Conservation (phyloP, 1,284 basidiomycete genomes). For the Ganoderma leucocontextum region DNA sequence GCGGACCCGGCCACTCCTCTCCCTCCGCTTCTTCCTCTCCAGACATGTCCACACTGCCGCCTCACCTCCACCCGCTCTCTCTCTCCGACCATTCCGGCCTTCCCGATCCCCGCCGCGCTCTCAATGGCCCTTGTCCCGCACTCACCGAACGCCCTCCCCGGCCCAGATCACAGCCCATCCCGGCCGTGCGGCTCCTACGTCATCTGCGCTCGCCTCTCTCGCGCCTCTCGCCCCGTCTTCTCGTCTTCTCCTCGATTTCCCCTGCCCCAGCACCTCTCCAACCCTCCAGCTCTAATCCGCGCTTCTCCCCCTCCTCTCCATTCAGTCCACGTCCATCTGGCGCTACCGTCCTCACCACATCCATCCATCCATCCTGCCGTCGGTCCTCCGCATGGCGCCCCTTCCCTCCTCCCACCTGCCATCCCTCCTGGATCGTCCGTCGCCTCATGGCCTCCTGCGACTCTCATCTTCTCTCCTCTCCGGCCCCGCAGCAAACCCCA, state of each 20-base stretch:
- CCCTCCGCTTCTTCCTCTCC: slow-evolving; percentile 20
- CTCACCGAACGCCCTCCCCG: slow-evolving; percentile 13
- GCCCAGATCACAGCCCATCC: slow-evolving; percentile 12
- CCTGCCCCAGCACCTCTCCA: not conserved
- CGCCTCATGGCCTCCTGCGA: slow-evolving; percentile 23
- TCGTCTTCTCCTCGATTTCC: slow-evolving; percentile 7
- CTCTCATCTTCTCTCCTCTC: slow-evolving; percentile 16
- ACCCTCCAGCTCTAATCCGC: slow-evolving; percentile 4
- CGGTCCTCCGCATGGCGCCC: slow-evolving; percentile 27
- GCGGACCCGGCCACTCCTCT: slow-evolving; percentile 32
- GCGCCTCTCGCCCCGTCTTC: slow-evolving; percentile 10
- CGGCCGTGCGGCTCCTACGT: slow-evolving; percentile 11
- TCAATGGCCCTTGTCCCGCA: slow-evolving; percentile 7
- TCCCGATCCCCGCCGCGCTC: slow-evolving; percentile 11
- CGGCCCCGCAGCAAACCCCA: slow-evolving; percentile 23
- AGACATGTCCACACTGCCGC: slow-evolving; percentile 23
- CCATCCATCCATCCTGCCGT: slow-evolving; percentile 15
- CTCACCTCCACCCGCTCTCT: slow-evolving; percentile 13
- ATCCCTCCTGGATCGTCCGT: slow-evolving; percentile 17
- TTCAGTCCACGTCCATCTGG: slow-evolving; percentile 19
- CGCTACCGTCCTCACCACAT: slow-evolving; percentile 10
- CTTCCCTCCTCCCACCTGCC: slow-evolving; percentile 6
- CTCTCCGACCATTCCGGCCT: slow-evolving; percentile 23
- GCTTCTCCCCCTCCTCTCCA: slow-evolving; percentile 9
- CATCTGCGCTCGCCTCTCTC: slow-evolving; percentile 13